Percentiles rank a stretch among this genome's conserved stretches.
These are phyloP conservation scores for Flammula alnicola DNA, from an alignment of 1,284 basidiomycete species.

Conservation along the genomic window DNA sequence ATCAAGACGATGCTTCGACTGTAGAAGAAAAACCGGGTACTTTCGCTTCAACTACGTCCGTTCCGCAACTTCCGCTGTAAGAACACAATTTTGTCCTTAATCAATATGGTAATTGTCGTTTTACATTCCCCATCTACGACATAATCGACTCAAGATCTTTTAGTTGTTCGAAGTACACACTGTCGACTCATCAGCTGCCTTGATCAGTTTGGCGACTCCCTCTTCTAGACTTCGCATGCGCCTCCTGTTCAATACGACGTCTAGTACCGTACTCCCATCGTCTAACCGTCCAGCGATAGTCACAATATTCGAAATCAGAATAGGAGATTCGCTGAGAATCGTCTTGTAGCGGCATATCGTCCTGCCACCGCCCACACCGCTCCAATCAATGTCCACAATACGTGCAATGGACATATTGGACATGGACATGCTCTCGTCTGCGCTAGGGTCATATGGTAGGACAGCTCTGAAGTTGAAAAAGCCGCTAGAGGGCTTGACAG, in stretches of 20 bases:
- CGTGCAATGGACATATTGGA: conserved; percentile 11
- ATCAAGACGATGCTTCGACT: too few relatives aligned
- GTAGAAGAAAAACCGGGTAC: too few relatives aligned
- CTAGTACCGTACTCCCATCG: conserved; percentile 2
- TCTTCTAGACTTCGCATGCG: not conserved
- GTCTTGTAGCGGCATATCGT: conserved; percentile 10
- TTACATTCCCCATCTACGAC: too few relatives aligned
- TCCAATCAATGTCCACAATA: conserved; percentile 13
- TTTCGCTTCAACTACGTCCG: too few relatives aligned
- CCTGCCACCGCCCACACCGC: not conserved
- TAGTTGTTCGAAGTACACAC: too few relatives aligned
- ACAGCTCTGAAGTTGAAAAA: not conserved
- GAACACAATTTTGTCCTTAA: too few relatives aligned
- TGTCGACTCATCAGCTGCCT: too few relatives aligned
- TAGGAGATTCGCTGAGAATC: not conserved
- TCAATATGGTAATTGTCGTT: too few relatives aligned
- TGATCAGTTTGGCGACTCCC: not conserved
- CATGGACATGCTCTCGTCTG: conserved; percentile 8
- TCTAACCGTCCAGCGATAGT: conserved; percentile 2
- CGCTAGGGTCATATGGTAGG: conserved; percentile 6
- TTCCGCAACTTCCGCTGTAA: too few relatives aligned
- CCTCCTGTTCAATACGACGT: too few relatives aligned
- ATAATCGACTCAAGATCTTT: too few relatives aligned
- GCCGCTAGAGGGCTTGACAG: not conserved
- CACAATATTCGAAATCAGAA: conserved; percentile 1